Evolutionary conservation across 257 asterid species (phyloP).

Genomic region (Ilex aquifolium): DNA sequence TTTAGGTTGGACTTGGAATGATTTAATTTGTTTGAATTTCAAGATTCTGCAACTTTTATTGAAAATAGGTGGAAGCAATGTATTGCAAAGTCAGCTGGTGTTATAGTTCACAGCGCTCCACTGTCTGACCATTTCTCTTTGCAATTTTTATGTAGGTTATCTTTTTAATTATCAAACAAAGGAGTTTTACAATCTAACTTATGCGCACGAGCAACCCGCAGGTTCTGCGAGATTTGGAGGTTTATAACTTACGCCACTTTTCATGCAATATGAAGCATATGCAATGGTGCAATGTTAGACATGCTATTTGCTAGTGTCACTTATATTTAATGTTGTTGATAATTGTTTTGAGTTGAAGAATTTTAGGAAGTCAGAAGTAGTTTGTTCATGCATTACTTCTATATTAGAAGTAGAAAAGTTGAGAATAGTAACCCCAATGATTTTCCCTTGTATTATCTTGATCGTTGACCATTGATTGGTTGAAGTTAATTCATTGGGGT

Average conservation of each 20-base stretch:
- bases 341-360: not conserved
- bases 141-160: conserved; percentile 60
- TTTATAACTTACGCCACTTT: conserved; percentile 20
- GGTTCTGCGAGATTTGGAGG: conserved; percentile 92
- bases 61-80: not conserved
- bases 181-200: conserved; percentile 93
- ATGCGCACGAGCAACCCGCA: conserved; percentile 95
- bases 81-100: not conserved
- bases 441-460: too few relatives aligned
- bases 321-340: not conserved
- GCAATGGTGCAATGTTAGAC: not conserved
- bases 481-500: too few relatives aligned
- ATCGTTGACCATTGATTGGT: too few relatives aligned
- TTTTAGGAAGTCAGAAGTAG: not conserved
- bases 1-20: not conserved
- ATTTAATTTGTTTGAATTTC: not conserved
- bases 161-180: conserved; percentile 92
- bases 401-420: not conserved
- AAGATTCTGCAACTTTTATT: not conserved
- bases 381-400: not conserved
- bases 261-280: not conserved
- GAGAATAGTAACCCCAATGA: too few relatives aligned
- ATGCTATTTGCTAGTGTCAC: not conserved
- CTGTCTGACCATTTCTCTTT: conserved; percentile 4
- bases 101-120: not conserved